Conservation (phyloP, 192 early-diverging fungal genomes). For the Coemansia sp. region DNA sequence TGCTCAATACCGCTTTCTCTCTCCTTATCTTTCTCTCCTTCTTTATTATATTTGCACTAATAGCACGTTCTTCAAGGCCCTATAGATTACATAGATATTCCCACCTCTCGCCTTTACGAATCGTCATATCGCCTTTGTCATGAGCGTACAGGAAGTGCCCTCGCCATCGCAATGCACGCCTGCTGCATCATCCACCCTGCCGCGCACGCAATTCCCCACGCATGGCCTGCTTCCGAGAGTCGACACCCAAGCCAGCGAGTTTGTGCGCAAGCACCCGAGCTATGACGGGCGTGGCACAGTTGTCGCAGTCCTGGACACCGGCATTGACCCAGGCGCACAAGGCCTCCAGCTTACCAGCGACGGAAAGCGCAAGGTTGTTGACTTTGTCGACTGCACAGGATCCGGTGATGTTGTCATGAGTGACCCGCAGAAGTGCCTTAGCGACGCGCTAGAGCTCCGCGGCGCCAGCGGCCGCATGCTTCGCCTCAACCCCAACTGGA, state of each 20-base stretch:
- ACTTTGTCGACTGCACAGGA: constrained; percentile 95
- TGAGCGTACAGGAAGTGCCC: neutral
- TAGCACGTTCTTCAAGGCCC: neutral
- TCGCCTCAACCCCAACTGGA: constrained; percentile 67
- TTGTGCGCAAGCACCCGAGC: constrained; percentile 72
- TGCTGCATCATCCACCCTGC: constrained; percentile 39
- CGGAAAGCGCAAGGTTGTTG: constrained; percentile 87
- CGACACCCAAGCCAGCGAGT: constrained; percentile 82
- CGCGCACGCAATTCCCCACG: constrained; percentile 64
- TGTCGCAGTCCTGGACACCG: constrained; percentile 91
- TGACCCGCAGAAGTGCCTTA: constrained; percentile 45
- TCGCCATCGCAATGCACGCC: neutral
- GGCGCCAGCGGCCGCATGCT: constrained; percentile 78
- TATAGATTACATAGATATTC: neutral
- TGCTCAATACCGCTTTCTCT: neutral
- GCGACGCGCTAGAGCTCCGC: constrained; percentile 55
- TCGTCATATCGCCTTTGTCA: neutral
- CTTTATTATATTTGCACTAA: neutral
- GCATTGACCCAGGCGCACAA: constrained; percentile 88
- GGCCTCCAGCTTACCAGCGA: constrained; percentile 85
- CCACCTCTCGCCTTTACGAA: neutral
- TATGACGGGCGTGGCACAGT: constrained; percentile 90
- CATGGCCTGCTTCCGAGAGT: constrained; percentile 66
- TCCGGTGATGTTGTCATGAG: constrained; percentile 70
- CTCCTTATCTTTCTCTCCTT: neutral